Conservation (phyloP, 1,139 yeast species). For the Saccharomyces hybrid region DNA sequence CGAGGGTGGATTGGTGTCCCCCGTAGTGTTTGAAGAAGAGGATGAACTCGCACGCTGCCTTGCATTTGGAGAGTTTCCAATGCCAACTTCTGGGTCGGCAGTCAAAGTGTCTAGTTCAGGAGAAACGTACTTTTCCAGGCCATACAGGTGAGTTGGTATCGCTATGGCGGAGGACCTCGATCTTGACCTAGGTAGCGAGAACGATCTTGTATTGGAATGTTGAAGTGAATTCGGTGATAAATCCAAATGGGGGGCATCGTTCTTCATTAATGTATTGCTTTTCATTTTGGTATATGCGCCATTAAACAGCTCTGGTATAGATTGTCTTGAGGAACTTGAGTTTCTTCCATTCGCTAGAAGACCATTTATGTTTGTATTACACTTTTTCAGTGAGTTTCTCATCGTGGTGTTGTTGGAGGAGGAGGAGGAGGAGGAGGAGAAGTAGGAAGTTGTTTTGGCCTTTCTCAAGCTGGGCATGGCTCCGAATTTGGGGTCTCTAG, state of each 20-base stretch:
- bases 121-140: constrained; percentile 2
- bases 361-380: background rate
- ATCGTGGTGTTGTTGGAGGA: background rate
- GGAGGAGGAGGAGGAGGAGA: background rate
- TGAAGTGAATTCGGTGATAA: background rate
- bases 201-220: background rate
- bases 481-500: background rate
- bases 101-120: constrained; percentile 2
- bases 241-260: background rate
- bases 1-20: background rate
- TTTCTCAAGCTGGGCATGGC: background rate
- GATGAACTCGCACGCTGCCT: background rate
- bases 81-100: background rate
- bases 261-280: background rate
- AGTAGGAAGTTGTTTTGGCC: background rate
- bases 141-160: constrained; percentile 2
- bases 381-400: background rate
- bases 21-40: background rate
- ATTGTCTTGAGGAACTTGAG: background rate
- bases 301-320: background rate
- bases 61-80: background rate
- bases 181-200: background rate
- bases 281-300: background rate
- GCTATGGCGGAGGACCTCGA: constrained; percentile 3
- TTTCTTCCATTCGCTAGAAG: background rate